These are phyloP conservation scores for Paraphoma sp. DNA, from an alignment of 2,329 filamentous ascomycete genomes.

Conservation along the genomic window DNA sequence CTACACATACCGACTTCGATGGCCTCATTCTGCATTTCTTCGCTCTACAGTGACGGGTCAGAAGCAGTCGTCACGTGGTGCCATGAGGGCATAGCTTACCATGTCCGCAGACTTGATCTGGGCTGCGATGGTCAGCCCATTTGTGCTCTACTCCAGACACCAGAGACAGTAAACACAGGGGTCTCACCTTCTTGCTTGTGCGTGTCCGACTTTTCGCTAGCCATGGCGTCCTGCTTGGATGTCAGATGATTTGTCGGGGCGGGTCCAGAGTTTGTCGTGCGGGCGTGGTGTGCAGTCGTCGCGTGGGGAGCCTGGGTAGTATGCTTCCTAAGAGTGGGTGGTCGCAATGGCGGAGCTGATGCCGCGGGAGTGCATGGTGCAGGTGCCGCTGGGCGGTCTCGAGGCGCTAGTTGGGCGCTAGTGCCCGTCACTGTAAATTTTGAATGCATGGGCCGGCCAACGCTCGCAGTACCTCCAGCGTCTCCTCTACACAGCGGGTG, in stretches of 20 bases:
- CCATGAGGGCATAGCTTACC: constrained; percentile 64
- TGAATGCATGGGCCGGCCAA: background rate
- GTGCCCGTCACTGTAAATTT: constrained; percentile 13
- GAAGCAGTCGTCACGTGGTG: background rate
- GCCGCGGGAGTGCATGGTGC: background rate
- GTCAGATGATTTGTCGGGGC: background rate
- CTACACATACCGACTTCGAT: constrained; percentile 85
- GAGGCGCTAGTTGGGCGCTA: background rate
- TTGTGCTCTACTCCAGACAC: too few relatives aligned
- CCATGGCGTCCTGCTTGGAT: constrained; percentile 31
- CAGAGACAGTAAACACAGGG: constrained; percentile 28
- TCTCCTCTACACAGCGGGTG: background rate
- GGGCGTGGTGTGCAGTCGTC: background rate
- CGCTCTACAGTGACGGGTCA: constrained; percentile 67
- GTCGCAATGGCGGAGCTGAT: background rate
- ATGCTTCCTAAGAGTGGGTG: background rate
- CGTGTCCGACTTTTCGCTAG: constrained; percentile 70
- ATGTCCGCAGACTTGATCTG: constrained; percentile 99
- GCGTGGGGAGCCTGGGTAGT: background rate
- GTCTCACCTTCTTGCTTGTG: constrained; percentile 57
- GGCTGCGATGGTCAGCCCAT: constrained; percentile 62
- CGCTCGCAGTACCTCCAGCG: background rate
- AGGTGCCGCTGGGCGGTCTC: constrained; percentile 5
- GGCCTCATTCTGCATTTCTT: constrained; percentile 95
- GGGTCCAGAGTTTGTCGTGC: background rate